Evolutionary conservation across 2,329 filamentous ascomycete genomes (phyloP), one percentile per base, ranked within the genome.

Genomic region (Herpotrichia juniperi): DNA sequence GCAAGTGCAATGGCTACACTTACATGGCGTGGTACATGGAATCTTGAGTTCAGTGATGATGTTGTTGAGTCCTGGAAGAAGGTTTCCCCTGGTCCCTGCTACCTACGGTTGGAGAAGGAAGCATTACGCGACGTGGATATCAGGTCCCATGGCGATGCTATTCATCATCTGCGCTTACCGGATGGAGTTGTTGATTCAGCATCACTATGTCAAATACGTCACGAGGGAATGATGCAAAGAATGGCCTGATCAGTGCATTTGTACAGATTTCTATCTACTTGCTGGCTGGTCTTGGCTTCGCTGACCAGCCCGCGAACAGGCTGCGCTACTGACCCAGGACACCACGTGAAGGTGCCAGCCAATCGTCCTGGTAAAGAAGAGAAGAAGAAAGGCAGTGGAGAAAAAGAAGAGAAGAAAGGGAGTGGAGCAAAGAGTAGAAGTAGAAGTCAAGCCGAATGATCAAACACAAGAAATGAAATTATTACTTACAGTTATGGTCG

Each of bases 21-120:
- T 58, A 56, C 50, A 54, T 60, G 57, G 57, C 57, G 57, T 56
- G 47, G 55, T 52, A 60, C 54, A 49, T 60, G 57, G 57, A 17
- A 54, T 56, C 47, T 56, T 48, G 57, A 60, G 52, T 55, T 58
- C 49, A 56, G 52, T 50, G 42, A 58, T 51, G 34, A 60, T 53
- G 55, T 56, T 50, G 48, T 58, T 48, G 55, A 56, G 55, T 56
- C 55, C 39, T 60, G 52, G 55, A 58, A 56, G 52, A 51, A 54
- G 50, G 51, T 59, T 57, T 50, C 32, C 48, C 51, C 57, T 57
- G 26, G 48, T 51, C 45, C 51, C 51, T 54, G 51, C 54, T 59
- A 54, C 48, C 46, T 57, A 47, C 57, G 45, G 48, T 46, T 59
- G 46, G 51, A 55, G 56, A 61, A 58, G 58, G 58, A 58, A 46